A percentile compares a stretch with the other conserved stretches of the same genome.
These are phyloP conservation scores for Candida awuae DNA, from an alignment of 805 yeast genomes.

Conservation along the genomic window DNA sequence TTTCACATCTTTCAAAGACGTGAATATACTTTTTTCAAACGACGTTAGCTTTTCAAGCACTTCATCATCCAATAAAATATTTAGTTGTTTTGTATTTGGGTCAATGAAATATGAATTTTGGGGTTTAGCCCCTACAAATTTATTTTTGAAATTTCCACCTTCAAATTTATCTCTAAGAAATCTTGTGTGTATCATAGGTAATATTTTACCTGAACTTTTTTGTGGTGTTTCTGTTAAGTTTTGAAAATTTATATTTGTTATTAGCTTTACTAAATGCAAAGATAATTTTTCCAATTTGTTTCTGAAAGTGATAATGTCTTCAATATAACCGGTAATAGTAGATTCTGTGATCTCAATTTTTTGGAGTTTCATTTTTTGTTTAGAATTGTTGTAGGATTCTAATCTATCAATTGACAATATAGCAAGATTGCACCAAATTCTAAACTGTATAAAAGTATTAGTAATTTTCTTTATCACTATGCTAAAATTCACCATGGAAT, in stretches of 20 bases:
- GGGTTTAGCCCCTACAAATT: conserved; percentile 35
- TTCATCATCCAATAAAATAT: conserved; percentile 43
- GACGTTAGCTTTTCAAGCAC: conserved; percentile 34
- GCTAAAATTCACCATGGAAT: conserved; percentile 39
- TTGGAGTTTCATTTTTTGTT: background rate
- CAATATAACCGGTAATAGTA: conserved; percentile 1
- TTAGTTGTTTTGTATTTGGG: conserved; percentile 20
- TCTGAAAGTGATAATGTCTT: background rate
- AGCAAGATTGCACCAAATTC: conserved; percentile 34
- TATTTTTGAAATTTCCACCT: conserved; percentile 77
- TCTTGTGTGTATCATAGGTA: conserved; percentile 67
- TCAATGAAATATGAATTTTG: conserved; percentile 28
- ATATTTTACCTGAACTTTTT: conserved; percentile 15
- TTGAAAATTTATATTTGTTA: background rate
- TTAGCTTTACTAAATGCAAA: background rate
- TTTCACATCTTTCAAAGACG: conserved; percentile 35
- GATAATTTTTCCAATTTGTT: conserved; percentile 5
- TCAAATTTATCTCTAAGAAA: conserved; percentile 57
- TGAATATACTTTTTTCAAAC: conserved; percentile 32
- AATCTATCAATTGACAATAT: background rate
- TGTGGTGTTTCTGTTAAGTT: conserved; percentile 1
- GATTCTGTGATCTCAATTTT: background rate
- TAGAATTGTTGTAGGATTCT: background rate
- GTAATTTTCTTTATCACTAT: conserved; percentile 45
- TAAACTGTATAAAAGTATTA: conserved; percentile 50